Evolutionary conservation across 352 stramenopile species (phyloP).

Genomic region (Phytophthora kernoviae): DNA sequence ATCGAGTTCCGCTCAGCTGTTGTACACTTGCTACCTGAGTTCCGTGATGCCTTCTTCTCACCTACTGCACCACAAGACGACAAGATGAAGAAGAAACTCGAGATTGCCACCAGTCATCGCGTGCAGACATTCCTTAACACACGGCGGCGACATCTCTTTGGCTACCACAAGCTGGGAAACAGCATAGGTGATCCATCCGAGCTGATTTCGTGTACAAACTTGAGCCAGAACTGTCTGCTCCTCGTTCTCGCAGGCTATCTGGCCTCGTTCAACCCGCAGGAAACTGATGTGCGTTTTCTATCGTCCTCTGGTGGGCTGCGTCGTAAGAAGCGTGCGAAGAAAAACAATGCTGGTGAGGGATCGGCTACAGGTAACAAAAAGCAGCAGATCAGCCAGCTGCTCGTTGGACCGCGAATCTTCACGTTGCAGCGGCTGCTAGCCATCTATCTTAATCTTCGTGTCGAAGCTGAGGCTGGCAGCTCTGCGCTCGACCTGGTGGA

Average conservation of each 20-base stretch:
- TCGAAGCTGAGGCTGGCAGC: conserved; percentile 43
- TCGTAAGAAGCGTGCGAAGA: conserved; percentile 57
- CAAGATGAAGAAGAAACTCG: conserved; percentile 37
- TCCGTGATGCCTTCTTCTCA: conserved; percentile 30
- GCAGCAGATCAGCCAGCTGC: conserved; percentile 60
- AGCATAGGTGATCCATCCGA: conserved; percentile 31
- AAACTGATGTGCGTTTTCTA: conserved; percentile 74
- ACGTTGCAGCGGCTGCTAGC: conserved; percentile 71
- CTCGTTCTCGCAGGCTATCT: conserved; percentile 76
- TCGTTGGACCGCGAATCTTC: conserved; percentile 79
- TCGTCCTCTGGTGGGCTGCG: conserved; percentile 58
- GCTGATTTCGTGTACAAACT: conserved; percentile 60
- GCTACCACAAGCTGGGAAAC: conserved; percentile 54
- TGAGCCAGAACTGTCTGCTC: conserved; percentile 71
- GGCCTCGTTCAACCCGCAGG: conserved; percentile 82
- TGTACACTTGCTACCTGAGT: conserved; percentile 60
- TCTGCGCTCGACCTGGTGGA: conserved; percentile 7
- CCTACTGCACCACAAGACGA: conserved; percentile 16
- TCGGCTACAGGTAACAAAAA: conserved; percentile 30
- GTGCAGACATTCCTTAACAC: conserved; percentile 53
- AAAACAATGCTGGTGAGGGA: conserved; percentile 15
- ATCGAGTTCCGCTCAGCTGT: conserved; percentile 63
- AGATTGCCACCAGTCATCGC: conserved; percentile 38
- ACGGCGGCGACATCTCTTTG: conserved; percentile 64
- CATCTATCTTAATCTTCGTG: conserved; percentile 77